Conservation (phyloP, 2,329 filamentous ascomycete genomes). For the Penicillium frequentans region DNA sequence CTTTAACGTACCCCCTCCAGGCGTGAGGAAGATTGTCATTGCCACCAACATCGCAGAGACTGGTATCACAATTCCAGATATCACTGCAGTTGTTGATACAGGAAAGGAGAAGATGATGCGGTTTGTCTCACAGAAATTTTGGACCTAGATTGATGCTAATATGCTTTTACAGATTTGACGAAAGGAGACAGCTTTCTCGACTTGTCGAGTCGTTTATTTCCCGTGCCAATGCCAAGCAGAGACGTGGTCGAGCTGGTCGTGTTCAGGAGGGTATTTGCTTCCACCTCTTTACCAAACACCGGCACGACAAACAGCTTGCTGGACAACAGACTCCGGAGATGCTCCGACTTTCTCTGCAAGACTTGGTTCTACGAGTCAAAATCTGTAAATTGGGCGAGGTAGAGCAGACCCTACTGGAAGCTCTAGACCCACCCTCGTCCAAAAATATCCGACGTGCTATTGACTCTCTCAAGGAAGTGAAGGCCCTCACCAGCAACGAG, state of each 20-base stretch:
- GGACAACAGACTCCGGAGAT: conserved; percentile 97
- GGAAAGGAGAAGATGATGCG: conserved; percentile 96
- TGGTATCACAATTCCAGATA: conserved; percentile 96
- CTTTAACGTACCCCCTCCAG: conserved; percentile 79
- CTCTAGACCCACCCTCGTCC: conserved; percentile 82
- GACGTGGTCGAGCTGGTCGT: conserved; percentile 88
- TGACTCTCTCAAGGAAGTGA: conserved; percentile 89
- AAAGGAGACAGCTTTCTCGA: conserved; percentile 83
- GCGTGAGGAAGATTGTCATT: conserved; percentile 87
- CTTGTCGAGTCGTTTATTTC: conserved; percentile 95
- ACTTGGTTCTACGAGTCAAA: conserved; percentile 93
- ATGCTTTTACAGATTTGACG: conserved; percentile 68
- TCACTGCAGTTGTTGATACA: conserved; percentile 94
- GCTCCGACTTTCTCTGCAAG: conserved; percentile 88
- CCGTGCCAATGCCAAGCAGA: conserved; percentile 90
- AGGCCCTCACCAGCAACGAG: conserved; percentile 77
- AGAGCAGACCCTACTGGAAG: conserved; percentile 82
- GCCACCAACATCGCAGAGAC: conserved; percentile 99
- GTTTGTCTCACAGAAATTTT: conserved; percentile 18
- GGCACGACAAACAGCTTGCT: conserved; percentile 79
- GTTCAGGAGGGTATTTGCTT: conserved; percentile 95
- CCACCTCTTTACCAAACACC: conserved; percentile 87
- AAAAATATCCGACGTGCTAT: conserved; percentile 93
- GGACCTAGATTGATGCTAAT: conserved; percentile 7
- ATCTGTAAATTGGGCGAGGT: conserved; percentile 95